These are phyloP conservation scores for Fragosphaeria purpurea DNA, from an alignment of 2,329 filamentous ascomycete species.

Conservation along the genomic window DNA sequence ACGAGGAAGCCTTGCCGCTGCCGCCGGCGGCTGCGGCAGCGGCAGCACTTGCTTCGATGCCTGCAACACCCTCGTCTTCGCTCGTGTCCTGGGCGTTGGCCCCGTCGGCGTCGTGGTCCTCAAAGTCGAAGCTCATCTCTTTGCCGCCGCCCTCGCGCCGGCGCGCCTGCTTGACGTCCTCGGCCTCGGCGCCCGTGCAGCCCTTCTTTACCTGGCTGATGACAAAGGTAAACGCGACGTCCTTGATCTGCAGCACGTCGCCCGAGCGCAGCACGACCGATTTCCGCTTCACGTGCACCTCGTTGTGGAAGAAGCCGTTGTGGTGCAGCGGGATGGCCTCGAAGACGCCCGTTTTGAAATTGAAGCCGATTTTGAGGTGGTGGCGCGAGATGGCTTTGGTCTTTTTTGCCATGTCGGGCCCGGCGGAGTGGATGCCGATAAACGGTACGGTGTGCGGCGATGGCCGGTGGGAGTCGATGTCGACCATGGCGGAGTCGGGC, in stretches of 20 bases:
- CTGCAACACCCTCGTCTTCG: conserved; percentile 30
- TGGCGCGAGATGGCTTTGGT: conserved; percentile 66
- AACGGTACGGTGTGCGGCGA: conserved; percentile 54
- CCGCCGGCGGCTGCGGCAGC: conserved; percentile 12
- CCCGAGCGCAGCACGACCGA: conserved; percentile 52
- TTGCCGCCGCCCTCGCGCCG: conserved; percentile 48
- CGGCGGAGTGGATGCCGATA: conserved; percentile 62
- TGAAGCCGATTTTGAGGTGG: conserved; percentile 64
- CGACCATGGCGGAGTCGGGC: conserved; percentile 47
- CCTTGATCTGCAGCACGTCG: conserved; percentile 61
- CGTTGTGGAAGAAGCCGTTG: conserved; percentile 62
- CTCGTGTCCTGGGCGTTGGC: conserved; percentile 40
- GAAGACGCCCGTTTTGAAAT: conserved; percentile 51
- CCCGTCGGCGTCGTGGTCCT: conserved; percentile 46
- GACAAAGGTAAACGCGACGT: conserved; percentile 57
- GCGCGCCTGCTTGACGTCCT: conserved; percentile 17
- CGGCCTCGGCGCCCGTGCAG: conserved; percentile 48
- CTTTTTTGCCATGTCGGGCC: conserved; percentile 47
- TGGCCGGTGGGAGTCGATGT: conserved; percentile 49
- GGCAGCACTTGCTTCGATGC: conserved; percentile 2
- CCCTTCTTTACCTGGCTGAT: conserved; percentile 54
- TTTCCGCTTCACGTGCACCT: conserved; percentile 44
- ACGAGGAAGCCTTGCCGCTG: too few species aligned
- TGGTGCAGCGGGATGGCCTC: conserved; percentile 51
- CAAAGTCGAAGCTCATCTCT: conserved; percentile 66